These are phyloP conservation scores for Aspergillus puulaauensis DNA, from an alignment of 2,329 filamentous ascomycete species.

Conservation along the genomic window DNA sequence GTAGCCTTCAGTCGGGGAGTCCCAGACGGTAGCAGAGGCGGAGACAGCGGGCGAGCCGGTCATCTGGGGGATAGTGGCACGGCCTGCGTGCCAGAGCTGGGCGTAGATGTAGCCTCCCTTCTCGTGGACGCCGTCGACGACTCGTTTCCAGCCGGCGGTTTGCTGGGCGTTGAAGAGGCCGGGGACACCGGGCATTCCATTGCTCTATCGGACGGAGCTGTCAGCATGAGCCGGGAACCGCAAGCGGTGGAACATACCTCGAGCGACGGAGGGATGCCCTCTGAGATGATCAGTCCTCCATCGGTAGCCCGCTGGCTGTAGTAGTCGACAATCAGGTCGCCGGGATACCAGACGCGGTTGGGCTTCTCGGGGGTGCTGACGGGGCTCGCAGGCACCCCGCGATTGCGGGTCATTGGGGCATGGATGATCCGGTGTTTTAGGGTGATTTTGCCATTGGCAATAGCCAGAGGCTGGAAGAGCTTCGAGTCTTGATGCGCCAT, in stretches of 20 bases:
- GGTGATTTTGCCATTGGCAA: constrained; percentile 48
- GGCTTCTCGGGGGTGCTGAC: constrained; percentile 47
- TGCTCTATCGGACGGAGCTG: constrained; percentile 25
- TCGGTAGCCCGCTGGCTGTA: constrained; percentile 40
- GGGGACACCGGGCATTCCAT: constrained; percentile 39
- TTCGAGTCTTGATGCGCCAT: constrained; percentile 25
- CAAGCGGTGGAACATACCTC: constrained; percentile 33
- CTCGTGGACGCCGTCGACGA: constrained; percentile 52
- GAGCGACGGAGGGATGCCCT: constrained; percentile 37
- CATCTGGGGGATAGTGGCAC: constrained; percentile 44
- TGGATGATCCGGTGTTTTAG: constrained; percentile 54
- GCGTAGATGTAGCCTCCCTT: constrained; percentile 50
- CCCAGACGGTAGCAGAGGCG: constrained; percentile 47
- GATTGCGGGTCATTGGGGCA: constrained; percentile 55
- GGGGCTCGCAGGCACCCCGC: constrained; percentile 47
- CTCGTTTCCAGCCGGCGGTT: constrained; percentile 51
- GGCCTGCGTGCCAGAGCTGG: constrained; percentile 48
- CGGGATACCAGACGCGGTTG: constrained; percentile 51
- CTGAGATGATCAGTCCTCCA: constrained; percentile 38
- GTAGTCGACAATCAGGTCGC: constrained; percentile 42
- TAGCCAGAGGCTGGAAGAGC: constrained; percentile 46
- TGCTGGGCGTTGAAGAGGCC: constrained; percentile 41
- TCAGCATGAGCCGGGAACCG: not conserved
- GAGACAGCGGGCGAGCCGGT: constrained; percentile 39
- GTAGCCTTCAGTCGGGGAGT: constrained; percentile 45